Evolutionary conservation across 345 rosid genomes (phyloP).

Genomic region (Fremontodendron californicum): DNA sequence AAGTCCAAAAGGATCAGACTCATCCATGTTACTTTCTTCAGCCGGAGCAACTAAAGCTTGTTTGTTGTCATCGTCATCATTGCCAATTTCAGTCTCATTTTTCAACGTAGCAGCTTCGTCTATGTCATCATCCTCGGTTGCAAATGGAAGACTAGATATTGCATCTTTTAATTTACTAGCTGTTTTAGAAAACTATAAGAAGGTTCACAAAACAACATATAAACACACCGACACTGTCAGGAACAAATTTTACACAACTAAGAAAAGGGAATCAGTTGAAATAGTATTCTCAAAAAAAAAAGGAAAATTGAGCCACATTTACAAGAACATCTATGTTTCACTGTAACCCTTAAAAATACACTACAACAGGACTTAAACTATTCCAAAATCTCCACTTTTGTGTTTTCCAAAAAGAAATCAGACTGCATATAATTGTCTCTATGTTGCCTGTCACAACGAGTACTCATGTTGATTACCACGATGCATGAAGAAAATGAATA

Average conservation of each 20-base stretch:
- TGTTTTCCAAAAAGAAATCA: not conserved
- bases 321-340: too few species aligned
- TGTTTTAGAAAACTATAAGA: constrained; percentile 69
- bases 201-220: constrained; percentile 16
- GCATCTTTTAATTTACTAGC: constrained; percentile 61
- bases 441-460: not conserved
- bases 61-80: constrained; percentile 29
- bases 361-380: not conserved
- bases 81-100: constrained; percentile 34
- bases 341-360: not conserved
- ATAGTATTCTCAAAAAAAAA: not conserved
- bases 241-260: not conserved
- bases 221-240: not conserved
- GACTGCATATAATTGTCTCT: not conserved
- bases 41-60: constrained; percentile 28
- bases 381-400: not conserved
- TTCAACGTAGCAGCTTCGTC: constrained; percentile 75
- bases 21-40: constrained; percentile 41
- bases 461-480: not conserved
- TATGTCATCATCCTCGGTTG: constrained; percentile 64
- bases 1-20: constrained; percentile 92
- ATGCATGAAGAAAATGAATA: constrained; percentile 8
- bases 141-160: constrained; percentile 64
- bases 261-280: not conserved
- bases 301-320: not conserved